Conservation (phyloP, 495 filamentous ascomycete genomes). For the Hyaloscypha bicolor region DNA sequence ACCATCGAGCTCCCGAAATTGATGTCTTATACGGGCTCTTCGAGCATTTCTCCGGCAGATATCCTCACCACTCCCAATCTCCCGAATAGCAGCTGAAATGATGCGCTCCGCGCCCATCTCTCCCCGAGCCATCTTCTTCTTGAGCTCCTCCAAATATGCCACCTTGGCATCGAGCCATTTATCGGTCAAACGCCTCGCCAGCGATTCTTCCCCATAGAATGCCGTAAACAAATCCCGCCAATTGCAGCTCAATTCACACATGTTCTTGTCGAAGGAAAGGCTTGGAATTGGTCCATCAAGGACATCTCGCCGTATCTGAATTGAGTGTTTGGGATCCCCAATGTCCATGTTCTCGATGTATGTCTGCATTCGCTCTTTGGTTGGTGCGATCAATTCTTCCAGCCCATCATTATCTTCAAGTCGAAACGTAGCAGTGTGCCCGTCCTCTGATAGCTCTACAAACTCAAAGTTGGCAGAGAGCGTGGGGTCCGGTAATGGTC, state of each 20-base stretch:
- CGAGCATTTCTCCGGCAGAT: slow-evolving; percentile 5
- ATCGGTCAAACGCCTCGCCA: not conserved
- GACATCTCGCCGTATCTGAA: slow-evolving; percentile 18
- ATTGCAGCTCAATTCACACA: slow-evolving; percentile 11
- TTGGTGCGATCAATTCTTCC: not conserved
- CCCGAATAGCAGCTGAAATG: slow-evolving; percentile 7
- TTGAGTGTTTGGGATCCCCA: not conserved
- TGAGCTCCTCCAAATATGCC: slow-evolving; percentile 1
- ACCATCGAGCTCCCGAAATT: not conserved
- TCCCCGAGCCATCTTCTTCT: slow-evolving; percentile 2
- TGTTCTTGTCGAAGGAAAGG: slow-evolving; percentile 6
- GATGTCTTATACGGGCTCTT: slow-evolving; percentile 11
- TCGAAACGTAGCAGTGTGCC: not conserved
- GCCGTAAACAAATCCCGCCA: slow-evolving; percentile 16
- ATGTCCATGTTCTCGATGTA: not conserved
- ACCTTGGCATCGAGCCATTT: slow-evolving; percentile 8
- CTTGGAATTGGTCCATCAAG: slow-evolving; percentile 21
- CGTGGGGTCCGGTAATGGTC: not conserved
- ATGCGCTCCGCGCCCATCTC: slow-evolving; percentile 4
- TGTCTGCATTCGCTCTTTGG: not conserved
- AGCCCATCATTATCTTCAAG: not conserved
- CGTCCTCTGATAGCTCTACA: slow-evolving; percentile 4
- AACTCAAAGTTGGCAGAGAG: not conserved
- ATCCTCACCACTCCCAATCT: slow-evolving; percentile 3
- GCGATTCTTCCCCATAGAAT: slow-evolving; percentile 19